phyloP scores from a whole-genome alignment of 163 green algal genomes.

The Volvox carteri region DNA sequence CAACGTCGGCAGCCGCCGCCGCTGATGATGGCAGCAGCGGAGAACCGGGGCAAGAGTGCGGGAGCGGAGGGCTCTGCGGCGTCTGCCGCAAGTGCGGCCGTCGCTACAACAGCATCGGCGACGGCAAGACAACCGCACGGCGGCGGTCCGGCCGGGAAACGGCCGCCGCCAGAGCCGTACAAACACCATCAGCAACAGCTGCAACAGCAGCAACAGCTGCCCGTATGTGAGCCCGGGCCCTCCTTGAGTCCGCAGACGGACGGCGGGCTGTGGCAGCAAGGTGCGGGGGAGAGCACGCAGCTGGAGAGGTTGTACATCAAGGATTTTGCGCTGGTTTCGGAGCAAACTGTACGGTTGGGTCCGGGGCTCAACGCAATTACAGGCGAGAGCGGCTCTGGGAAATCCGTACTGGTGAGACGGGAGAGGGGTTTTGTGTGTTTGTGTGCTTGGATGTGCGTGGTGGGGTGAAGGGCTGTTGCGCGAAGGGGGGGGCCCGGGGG shows the following conservation, averaged over 20 bases:
- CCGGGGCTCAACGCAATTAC: conserved; percentile 91
- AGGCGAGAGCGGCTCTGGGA: conserved; percentile 84
- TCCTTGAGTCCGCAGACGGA: neutral
- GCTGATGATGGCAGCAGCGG: neutral
- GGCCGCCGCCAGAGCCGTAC: neutral
- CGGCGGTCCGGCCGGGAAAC: no score
- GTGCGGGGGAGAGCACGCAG: neutral
- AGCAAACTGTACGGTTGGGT: conserved; percentile 77
- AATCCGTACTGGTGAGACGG: conserved; percentile 62
- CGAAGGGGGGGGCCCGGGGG: neutral
- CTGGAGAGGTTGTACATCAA: conserved; percentile 70
- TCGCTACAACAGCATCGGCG: neutral
- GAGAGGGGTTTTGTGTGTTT: no score
- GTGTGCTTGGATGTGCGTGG: neutral
- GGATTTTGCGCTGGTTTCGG: conserved; percentile 89
- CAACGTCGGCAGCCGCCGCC: no score
- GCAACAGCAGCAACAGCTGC: neutral
- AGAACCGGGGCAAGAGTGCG: neutral
- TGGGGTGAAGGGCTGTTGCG: neutral
- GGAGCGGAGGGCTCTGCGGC: neutral
- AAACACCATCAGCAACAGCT: neutral
- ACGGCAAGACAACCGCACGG: neutral
- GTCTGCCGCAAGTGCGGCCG: neutral
- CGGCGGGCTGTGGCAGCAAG: neutral
- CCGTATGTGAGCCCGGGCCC: no score